These are phyloP conservation scores for Dothiorella sarmentorum DNA, from an alignment of 2,329 filamentous ascomycete genomes.

Conservation along the genomic window DNA sequence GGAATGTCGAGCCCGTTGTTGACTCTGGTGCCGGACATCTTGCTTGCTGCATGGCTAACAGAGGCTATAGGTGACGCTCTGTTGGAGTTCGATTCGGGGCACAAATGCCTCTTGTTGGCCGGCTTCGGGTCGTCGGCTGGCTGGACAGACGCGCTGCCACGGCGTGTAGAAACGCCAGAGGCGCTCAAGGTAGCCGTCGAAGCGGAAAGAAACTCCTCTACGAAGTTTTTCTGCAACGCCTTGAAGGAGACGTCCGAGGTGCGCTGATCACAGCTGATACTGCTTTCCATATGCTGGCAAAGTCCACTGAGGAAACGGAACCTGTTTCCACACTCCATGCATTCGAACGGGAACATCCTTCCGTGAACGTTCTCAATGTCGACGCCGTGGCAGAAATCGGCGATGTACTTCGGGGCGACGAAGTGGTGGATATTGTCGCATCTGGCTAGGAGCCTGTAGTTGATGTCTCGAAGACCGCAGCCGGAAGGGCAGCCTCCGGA, in stretches of 20 bases:
- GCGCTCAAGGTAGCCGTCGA: too few species aligned
- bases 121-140: too few species aligned
- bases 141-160: too few species aligned
- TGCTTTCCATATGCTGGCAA: constrained; percentile 4
- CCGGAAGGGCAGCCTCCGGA: not conserved
- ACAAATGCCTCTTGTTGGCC: too few species aligned
- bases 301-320: not conserved
- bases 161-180: too few species aligned
- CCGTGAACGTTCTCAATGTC: not conserved
- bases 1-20: too few species aligned
- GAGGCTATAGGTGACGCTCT: too few species aligned
- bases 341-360: not conserved
- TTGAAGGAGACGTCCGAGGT: not conserved
- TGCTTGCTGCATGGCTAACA: too few species aligned
- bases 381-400: not conserved
- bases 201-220: not conserved
- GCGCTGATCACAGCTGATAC: not conserved
- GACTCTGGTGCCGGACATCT: too few species aligned
- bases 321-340: not conserved
- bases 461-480: not conserved
- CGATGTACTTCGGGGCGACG: not conserved
- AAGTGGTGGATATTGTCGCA: not conserved
- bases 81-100: too few species aligned
- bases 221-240: not conserved
- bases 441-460: not conserved